phyloP scores from a whole-genome alignment of 116 monocot species.

The Iris pallida region DNA sequence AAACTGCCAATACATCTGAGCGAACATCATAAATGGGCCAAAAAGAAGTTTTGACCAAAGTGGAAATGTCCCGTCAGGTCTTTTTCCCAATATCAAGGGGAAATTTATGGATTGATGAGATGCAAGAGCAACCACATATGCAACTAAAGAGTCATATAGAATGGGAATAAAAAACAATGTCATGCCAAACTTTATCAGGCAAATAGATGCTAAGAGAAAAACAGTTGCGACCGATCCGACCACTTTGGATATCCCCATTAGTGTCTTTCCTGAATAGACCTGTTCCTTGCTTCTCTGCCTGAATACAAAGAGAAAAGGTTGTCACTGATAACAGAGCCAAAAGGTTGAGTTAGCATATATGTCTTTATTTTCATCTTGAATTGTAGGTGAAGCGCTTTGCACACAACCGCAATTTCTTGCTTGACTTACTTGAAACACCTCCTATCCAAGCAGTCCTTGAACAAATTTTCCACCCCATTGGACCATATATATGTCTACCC shows the following conservation, averaged over 20 bases:
- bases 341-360: no score
- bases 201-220: constrained; percentile 20
- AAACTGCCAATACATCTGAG: constrained; percentile 15
- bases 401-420: no score
- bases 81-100: constrained; percentile 36
- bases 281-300: no score
- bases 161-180: constrained; percentile 14
- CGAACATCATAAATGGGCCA: constrained; percentile 30
- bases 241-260: constrained; percentile 37
- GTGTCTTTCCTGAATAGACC: neutral
- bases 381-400: no score
- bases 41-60: constrained; percentile 40
- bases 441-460: no score
- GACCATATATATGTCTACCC: no score
- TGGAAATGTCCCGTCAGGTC: constrained; percentile 29
- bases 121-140: constrained; percentile 17
- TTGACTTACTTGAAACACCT: no score
- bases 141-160: constrained; percentile 21
- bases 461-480: no score
- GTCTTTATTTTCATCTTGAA: no score
- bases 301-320: no score
- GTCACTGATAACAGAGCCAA: no score
- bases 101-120: constrained; percentile 29
- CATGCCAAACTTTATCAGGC: constrained; percentile 6
- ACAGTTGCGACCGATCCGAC: constrained; percentile 15